Percentiles rank a stretch among this genome's conserved stretches.
Evolutionary conservation across 2,329 filamentous ascomycete genomes (phyloP).

Genomic region (Sclerotiophoma versabilis): DNA sequence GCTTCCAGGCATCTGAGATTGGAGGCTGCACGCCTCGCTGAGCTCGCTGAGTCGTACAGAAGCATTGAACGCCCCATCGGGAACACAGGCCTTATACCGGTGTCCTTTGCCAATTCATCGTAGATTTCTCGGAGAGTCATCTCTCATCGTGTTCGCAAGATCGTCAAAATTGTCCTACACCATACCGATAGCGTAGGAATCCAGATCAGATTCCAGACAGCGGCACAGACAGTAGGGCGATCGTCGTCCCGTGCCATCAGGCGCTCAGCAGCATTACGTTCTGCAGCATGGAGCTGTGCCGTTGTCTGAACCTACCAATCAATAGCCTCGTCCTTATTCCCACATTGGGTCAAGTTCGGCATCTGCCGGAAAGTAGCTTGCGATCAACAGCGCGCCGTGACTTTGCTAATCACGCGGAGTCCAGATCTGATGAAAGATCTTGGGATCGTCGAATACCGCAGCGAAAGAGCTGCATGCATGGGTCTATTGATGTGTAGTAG

Average conservation of each 20-base stretch:
- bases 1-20: too few species aligned
- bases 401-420: neutral
- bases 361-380: neutral
- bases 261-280: neutral
- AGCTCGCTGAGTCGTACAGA: too few species aligned
- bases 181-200: neutral
- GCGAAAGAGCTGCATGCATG: neutral
- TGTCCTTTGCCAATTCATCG: neutral
- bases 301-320: neutral
- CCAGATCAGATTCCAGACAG: neutral
- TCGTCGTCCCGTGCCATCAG: neutral
- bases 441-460: neutral
- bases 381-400: neutral
- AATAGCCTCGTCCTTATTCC: slow-evolving; percentile 9
- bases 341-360: slow-evolving; percentile 1
- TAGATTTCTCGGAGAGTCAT: neutral
- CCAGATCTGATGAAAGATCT: neutral
- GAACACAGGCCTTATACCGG: too few species aligned
- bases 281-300: neutral
- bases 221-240: neutral
- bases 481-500: neutral
- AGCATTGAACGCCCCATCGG: too few species aligned
- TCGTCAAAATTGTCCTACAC: neutral
- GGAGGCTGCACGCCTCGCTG: too few species aligned
- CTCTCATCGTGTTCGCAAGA: neutral